A percentile compares a stretch with the other conserved stretches of the same genome.
Conservation (phyloP, 257 asterid genomes). For the Ilex asprella region DNA sequence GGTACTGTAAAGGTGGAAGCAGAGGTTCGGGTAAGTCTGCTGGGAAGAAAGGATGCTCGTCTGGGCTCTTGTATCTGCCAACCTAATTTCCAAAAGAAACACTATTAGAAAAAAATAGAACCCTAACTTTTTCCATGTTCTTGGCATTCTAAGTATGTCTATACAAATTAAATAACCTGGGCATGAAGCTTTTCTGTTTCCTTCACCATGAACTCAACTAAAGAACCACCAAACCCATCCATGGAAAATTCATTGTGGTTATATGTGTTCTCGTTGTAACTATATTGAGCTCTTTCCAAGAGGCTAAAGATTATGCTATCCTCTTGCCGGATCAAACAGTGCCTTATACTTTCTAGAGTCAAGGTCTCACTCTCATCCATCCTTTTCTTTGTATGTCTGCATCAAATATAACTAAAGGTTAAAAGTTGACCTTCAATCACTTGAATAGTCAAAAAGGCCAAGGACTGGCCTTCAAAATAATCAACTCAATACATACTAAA, state of each 20-base stretch:
- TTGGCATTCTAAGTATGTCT: conserved; percentile 8
- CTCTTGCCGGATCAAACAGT: conserved; percentile 78
- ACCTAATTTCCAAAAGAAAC: conserved; percentile 32
- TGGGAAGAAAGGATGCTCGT: conserved; percentile 96
- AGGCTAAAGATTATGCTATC: conserved; percentile 86
- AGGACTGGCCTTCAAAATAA: no score
- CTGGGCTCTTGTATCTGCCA: conserved; percentile 89
- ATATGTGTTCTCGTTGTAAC: conserved; percentile 62
- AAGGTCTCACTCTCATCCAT: conserved; percentile 70
- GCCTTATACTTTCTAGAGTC: conserved; percentile 83
- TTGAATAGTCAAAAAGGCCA: neutral
- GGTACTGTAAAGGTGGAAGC: conserved; percentile 82
- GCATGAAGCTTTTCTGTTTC: conserved; percentile 96
- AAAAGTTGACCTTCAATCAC: conserved; percentile 11
- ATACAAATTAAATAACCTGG: conserved; percentile 29
- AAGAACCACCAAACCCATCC: conserved; percentile 74
- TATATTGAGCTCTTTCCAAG: conserved; percentile 90
- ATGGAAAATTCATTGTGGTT: conserved; percentile 55
- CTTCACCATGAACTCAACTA: conserved; percentile 75
- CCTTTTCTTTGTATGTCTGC: conserved; percentile 49
- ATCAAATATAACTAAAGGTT: conserved; percentile 5
- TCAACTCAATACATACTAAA: no score
- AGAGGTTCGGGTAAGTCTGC: conserved; percentile 52
- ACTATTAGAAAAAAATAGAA: neutral
- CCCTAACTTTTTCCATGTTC: neutral